A percentile compares a stretch with the other conserved stretches of the same genome.
Conservation (phyloP, 2,329 filamentous ascomycete species). For the Sporothrix schenckii region DNA sequence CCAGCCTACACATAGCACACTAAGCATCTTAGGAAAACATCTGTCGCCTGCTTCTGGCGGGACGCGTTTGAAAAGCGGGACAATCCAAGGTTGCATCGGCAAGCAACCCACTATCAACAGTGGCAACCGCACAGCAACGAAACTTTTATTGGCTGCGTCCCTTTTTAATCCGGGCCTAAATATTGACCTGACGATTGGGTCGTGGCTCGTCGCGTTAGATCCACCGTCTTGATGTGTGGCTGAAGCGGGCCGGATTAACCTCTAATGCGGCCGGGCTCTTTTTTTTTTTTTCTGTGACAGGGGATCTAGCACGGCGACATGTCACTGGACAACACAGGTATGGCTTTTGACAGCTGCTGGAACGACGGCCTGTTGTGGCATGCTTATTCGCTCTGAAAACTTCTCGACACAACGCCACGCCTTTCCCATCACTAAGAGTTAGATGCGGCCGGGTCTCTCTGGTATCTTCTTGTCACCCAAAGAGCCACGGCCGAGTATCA, state of each 20-base stretch:
- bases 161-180: neutral
- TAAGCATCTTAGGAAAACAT: neutral
- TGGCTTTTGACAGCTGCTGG: neutral
- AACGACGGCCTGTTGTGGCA: neutral
- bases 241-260: slow-evolving; percentile 29
- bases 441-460: neutral
- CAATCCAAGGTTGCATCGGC: neutral
- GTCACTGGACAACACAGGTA: neutral
- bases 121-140: slow-evolving; percentile 62
- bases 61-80: slow-evolving; percentile 29
- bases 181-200: neutral
- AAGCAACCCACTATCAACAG: slow-evolving; percentile 50
- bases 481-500: slow-evolving; percentile 42
- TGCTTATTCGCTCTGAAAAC: neutral
- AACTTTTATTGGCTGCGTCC: slow-evolving; percentile 48
- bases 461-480: neutral
- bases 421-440: neutral
- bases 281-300: neutral
- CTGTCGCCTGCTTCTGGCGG: slow-evolving; percentile 11
- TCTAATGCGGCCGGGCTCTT: neutral
- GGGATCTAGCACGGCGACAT: neutral
- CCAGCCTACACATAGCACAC: neutral
- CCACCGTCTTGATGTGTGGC: slow-evolving; percentile 15
- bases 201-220: slow-evolving; percentile 29
- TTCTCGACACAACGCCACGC: neutral